Percentiles rank a stretch among this genome's conserved stretches.
These are phyloP conservation scores for Amauroascus niger DNA, from an alignment of 2,329 filamentous ascomycete species.

Conservation along the genomic window DNA sequence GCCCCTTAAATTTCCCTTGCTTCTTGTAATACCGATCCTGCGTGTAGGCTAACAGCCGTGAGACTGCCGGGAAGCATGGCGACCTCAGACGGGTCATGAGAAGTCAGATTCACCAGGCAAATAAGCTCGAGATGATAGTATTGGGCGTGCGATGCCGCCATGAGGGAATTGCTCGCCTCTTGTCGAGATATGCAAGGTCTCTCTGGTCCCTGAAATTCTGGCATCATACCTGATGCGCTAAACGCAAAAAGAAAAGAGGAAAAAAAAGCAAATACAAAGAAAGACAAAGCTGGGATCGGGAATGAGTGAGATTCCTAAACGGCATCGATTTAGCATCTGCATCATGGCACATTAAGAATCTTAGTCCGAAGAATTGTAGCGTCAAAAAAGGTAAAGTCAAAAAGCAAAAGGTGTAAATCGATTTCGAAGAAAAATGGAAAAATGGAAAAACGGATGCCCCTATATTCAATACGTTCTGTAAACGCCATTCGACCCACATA, in stretches of 20 bases:
- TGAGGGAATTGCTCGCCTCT: background rate
- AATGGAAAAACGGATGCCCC: background rate
- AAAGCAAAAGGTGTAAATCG: too few relatives aligned
- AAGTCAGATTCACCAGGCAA: too few relatives aligned
- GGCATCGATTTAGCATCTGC: too few relatives aligned
- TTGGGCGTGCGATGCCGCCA: background rate
- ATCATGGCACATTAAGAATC: too few relatives aligned
- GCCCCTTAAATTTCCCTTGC: background rate
- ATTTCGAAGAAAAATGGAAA: background rate
- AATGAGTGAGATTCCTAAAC: too few relatives aligned
- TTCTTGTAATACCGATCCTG: background rate
- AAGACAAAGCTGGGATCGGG: background rate
- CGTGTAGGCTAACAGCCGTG: background rate
- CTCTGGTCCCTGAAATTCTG: background rate
- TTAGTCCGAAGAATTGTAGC: background rate
- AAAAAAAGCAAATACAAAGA: background rate
- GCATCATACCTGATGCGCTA: background rate
- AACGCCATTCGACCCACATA: constrained; percentile 2
- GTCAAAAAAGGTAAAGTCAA: background rate
- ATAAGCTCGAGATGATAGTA: too few relatives aligned
- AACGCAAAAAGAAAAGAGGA: background rate
- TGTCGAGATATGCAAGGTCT: background rate
- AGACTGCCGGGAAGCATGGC: background rate
- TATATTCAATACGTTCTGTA: background rate
- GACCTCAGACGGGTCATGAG: background rate